phyloP scores from a whole-genome alignment of 208 protist species.

The Leishmania gerbilli region DNA sequence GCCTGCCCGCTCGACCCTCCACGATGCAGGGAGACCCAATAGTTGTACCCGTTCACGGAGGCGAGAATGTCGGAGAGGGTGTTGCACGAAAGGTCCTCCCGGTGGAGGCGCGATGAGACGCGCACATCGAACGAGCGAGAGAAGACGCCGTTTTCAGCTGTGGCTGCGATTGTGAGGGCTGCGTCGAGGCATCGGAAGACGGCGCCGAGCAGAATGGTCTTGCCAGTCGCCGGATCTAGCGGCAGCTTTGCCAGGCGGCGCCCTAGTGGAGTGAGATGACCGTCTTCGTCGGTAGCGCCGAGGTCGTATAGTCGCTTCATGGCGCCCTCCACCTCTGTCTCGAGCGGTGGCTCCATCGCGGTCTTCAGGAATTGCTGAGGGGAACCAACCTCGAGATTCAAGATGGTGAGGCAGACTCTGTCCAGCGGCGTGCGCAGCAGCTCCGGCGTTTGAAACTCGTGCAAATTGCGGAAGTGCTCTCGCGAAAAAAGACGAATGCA shows the following conservation, averaged over 20 bases:
- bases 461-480: slow-evolving; percentile 71
- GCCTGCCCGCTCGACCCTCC: slow-evolving; percentile 43
- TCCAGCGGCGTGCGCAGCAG: slow-evolving; percentile 95
- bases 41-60: slow-evolving; percentile 90
- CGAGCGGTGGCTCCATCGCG: slow-evolving; percentile 78
- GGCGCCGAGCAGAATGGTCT: slow-evolving; percentile 92
- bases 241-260: slow-evolving; percentile 80
- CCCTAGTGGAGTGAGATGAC: slow-evolving; percentile 89
- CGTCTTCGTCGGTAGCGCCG: slow-evolving; percentile 74
- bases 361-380: slow-evolving; percentile 71
- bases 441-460: slow-evolving; percentile 94
- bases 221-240: slow-evolving; percentile 74
- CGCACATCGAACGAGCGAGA: slow-evolving; percentile 48
- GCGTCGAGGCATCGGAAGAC: slow-evolving; percentile 94
- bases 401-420: slow-evolving; percentile 85
- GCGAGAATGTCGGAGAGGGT: slow-evolving; percentile 87
- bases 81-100: slow-evolving; percentile 72
- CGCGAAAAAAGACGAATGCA: slow-evolving; percentile 95
- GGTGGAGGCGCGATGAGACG: slow-evolving; percentile 62
- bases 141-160: slow-evolving; percentile 64
- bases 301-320: slow-evolving; percentile 78
- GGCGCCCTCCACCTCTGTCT: slow-evolving; percentile 50
- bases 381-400: slow-evolving; percentile 65
- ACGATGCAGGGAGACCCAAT: slow-evolving; percentile 67
- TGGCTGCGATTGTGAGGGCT: slow-evolving; percentile 93